Percentiles rank a stretch among this genome's conserved stretches.
Evolutionary conservation across 345 rosid species (phyloP).

Genomic region (Citrus maxima): DNA sequence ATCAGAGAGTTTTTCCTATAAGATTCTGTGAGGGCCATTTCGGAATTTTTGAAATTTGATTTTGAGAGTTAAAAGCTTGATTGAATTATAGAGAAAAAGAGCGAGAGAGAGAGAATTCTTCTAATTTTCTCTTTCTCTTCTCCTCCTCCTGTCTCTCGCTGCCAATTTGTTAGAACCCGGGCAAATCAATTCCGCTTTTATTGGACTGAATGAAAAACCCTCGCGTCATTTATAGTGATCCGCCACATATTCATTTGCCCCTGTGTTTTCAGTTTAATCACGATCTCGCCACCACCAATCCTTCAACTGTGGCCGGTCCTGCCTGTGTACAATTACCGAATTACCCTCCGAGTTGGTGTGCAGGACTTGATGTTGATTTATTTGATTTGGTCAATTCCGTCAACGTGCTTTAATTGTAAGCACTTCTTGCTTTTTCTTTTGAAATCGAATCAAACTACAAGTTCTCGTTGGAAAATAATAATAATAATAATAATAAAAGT

Average conservation of each 20-base stretch:
- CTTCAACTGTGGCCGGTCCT: too few species aligned
- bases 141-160: constrained; percentile 30
- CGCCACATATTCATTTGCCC: neutral
- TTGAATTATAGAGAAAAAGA: neutral
- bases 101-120: neutral
- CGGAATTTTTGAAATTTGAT: neutral
- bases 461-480: too few species aligned
- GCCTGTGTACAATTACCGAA: neutral
- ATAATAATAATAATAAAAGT: too few species aligned
- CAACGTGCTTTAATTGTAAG: too few species aligned
- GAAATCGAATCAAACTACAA: too few species aligned
- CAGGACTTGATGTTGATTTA: neutral
- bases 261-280: neutral
- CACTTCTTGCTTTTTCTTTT: too few species aligned
- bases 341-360: neutral
- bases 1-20: constrained; percentile 42
- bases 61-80: too few species aligned
- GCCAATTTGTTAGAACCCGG: constrained; percentile 11
- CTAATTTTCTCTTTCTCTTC: neutral
- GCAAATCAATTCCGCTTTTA: constrained; percentile 27
- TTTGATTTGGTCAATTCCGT: neutral
- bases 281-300: neutral
- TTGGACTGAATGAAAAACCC: constrained; percentile 25
- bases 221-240: constrained; percentile 15
- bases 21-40: constrained; percentile 52